Evolutionary conservation across 495 filamentous ascomycete species (phyloP), one percentile per base, ranked within the genome.

Genomic region (Penicillium paradoxum): DNA sequence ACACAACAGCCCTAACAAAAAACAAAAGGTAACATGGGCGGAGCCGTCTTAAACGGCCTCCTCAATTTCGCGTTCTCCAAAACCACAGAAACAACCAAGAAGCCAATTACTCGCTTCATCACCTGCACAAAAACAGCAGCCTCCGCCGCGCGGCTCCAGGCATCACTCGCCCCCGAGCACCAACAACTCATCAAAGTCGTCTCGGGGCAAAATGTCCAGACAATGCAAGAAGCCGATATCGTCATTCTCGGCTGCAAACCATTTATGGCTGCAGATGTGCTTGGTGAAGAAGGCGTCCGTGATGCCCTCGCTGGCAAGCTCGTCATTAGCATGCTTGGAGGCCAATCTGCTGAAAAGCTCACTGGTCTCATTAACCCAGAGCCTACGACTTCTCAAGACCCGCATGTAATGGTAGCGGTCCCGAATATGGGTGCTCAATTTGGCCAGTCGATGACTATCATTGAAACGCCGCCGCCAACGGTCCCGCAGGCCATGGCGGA

Each of bases 261-360:
- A 6, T 73, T 67, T 43, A 64, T 72, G 57, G 68, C 63, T 0
- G 56, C 60, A 4, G 65, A 59, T 6, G 61, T 74, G 4, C 57
- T 74, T 3, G 36, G 58, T 14, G 55, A 60, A 6, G n/a, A 45
- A 3, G 65, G 67, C 0, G 56, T 72, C 1, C 11, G 36, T 4
- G 57, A 60, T 5, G 66, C 65, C 4, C 71, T 96, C 0, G 57
- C 72, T 9, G 87, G 86, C 2, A 97, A 96, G 57, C 73, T 96
- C 4, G 71, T 97, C 5, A 87, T 97, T 57, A 87, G 81, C 61
- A 89, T 96, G 49, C 79, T 89, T 37, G 91, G 89, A 1, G 91
- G 91, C n/a, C 83, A 92, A 5, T 79, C 83, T 0, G 80, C 82
- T 0, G 42, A 75, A 13, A 79, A 90, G 55, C 79, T 96, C 25